These are phyloP conservation scores for Crucihimalaya himalaica DNA, from an alignment of 345 rosid species.

Conservation along the genomic window DNA sequence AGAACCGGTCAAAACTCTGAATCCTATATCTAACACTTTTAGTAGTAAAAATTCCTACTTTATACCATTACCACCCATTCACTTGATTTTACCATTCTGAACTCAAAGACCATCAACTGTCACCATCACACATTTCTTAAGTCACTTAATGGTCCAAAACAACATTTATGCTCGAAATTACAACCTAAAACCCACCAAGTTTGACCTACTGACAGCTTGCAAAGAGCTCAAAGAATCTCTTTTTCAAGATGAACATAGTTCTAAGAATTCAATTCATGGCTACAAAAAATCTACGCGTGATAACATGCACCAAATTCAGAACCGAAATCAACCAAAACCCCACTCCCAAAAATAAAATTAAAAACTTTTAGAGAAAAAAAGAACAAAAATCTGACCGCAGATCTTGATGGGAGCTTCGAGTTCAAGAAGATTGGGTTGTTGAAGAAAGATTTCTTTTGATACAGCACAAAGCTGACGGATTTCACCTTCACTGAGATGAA, in stretches of 20 bases:
- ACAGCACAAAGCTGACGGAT: slow-evolving; percentile 73
- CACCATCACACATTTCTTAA: background rate
- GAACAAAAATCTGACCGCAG: slow-evolving; percentile 59
- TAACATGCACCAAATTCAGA: background rate
- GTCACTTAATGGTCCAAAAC: background rate
- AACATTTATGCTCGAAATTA: background rate
- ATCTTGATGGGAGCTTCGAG: slow-evolving; percentile 93
- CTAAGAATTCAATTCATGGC: background rate
- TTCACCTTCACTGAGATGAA: slow-evolving; percentile 79
- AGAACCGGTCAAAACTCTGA: slow-evolving; percentile 4
- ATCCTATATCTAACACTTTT: slow-evolving; percentile 3
- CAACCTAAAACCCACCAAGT: background rate
- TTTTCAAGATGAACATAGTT: background rate
- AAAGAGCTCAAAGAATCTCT: slow-evolving; percentile 1
- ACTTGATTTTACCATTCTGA: background rate
- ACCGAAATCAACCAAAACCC: background rate
- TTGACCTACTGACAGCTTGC: background rate
- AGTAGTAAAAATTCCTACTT: background rate
- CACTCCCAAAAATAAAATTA: background rate
- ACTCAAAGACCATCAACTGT: slow-evolving; percentile 10
- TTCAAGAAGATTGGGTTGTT: slow-evolving; percentile 83
- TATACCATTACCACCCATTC: background rate
- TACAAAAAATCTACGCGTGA: background rate
- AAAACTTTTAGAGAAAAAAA: background rate
- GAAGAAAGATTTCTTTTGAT: slow-evolving; percentile 72